Percentiles rank a stretch among this genome's conserved stretches.
Evolutionary conservation across 768 basidiomycete genomes (phyloP).

Genomic region (Trametes cinnabarina): DNA sequence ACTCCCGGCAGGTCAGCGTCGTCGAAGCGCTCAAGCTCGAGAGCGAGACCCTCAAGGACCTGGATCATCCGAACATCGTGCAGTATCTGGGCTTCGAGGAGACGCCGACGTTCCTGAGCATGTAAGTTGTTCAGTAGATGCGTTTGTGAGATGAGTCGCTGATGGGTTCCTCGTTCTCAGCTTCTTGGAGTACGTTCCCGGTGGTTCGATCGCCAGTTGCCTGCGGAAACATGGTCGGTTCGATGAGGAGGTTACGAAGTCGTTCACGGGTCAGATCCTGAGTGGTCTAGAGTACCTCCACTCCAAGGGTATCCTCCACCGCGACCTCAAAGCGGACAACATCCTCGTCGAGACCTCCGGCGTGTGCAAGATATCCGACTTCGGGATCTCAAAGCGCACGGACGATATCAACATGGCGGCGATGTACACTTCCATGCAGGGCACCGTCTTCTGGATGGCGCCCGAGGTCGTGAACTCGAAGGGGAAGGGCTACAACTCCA

Average conservation of each 20-base stretch:
- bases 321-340: conserved; percentile 98
- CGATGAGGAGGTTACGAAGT: conserved; percentile 87
- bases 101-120: conserved; percentile 83
- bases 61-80: conserved; percentile 97
- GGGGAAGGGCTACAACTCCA: conserved; percentile 91
- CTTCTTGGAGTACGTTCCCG: conserved; percentile 98
- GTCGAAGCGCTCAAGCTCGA: conserved; percentile 93
- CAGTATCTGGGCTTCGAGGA: conserved; percentile 96
- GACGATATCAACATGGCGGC: conserved; percentile 80
- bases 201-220: conserved; percentile 91
- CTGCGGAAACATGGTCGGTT: conserved; percentile 91
- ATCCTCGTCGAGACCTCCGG: conserved; percentile 93
- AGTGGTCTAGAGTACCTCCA: conserved; percentile 92
- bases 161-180: conserved; percentile 41
- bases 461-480: conserved; percentile 89
- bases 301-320: conserved; percentile 85
- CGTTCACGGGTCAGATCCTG: conserved; percentile 90
- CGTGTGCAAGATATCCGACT: conserved; percentile 96
- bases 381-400: conserved; percentile 96
- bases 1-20: conserved; percentile 77
- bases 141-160: not conserved
- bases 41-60: conserved; percentile 92
- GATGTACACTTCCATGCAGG: conserved; percentile 93
- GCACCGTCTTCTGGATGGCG: conserved; percentile 99
- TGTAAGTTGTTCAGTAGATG: conserved; percentile 50